Evolutionary conservation across 495 filamentous ascomycete species (phyloP).

Genomic region (Hyaloscypha variabilis): DNA sequence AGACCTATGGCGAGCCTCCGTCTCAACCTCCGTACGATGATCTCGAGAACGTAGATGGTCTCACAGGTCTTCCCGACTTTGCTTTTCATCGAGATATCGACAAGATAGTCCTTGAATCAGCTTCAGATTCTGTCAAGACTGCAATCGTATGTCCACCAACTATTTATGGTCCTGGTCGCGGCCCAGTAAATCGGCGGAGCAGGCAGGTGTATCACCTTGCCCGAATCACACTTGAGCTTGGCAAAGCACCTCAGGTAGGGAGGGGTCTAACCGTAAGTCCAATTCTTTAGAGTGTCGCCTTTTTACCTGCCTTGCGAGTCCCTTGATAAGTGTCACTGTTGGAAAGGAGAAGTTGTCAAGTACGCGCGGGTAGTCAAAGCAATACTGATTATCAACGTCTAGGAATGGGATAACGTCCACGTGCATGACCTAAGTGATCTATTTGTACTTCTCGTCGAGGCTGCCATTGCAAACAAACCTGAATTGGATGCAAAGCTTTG

Average conservation of each 20-base stretch:
- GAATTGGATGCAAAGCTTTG: constrained; percentile 60
- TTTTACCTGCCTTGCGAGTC: background rate
- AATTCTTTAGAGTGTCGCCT: background rate
- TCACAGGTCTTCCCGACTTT: constrained; percentile 39
- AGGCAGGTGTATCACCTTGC: constrained; percentile 64
- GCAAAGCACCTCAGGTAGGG: constrained; percentile 64
- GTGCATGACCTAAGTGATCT: constrained; percentile 70
- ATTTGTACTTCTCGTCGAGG: constrained; percentile 67
- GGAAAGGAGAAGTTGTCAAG: too few relatives aligned
- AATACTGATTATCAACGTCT: background rate
- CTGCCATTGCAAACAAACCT: constrained; percentile 58
- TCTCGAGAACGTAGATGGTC: constrained; percentile 23
- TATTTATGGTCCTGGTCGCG: constrained; percentile 77
- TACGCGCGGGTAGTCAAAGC: too few relatives aligned
- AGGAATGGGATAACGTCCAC: constrained; percentile 73
- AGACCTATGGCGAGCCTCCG: constrained; percentile 44
- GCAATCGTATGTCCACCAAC: constrained; percentile 78
- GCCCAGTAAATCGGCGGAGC: constrained; percentile 68
- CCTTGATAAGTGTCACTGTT: too few relatives aligned
- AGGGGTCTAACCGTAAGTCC: constrained; percentile 37
- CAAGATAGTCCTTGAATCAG: constrained; percentile 43
- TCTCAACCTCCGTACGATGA: constrained; percentile 29
- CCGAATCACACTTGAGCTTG: constrained; percentile 57
- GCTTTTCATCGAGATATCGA: constrained; percentile 49
- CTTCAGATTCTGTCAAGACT: constrained; percentile 55